Percentiles rank a stretch among this genome's conserved stretches.
phyloP scores from a whole-genome alignment of 306 rosid species.

The Oxytropis ochrocephala region DNA sequence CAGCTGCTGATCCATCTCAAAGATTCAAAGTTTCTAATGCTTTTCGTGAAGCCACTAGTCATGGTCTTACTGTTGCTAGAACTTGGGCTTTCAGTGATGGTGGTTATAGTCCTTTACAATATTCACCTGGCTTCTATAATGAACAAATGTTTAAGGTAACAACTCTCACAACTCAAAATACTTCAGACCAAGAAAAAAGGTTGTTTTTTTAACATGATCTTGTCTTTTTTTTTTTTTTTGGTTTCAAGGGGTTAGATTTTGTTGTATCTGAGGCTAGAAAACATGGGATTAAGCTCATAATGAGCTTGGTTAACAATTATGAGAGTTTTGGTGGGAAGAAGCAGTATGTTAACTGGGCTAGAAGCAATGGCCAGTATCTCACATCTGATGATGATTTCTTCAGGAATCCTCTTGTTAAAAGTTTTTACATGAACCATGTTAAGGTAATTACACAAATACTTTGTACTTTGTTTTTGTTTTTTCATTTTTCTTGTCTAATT shows the following conservation, averaged over 20 bases:
- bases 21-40: constrained; percentile 64
- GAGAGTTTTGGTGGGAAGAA: constrained; percentile 87
- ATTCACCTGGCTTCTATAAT: constrained; percentile 80
- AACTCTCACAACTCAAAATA: not conserved
- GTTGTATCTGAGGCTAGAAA: constrained; percentile 80
- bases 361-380: constrained; percentile 65
- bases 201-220: not conserved
- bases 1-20: constrained; percentile 80
- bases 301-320: constrained; percentile 90
- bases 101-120: constrained; percentile 75
- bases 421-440: constrained; percentile 78
- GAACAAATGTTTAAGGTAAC: constrained; percentile 67
- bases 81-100: constrained; percentile 98
- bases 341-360: constrained; percentile 96
- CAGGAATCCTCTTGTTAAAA: constrained; percentile 58
- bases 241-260: constrained; percentile 78
- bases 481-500: too few species aligned
- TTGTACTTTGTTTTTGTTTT: too few species aligned
- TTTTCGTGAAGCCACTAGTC: constrained; percentile 58
- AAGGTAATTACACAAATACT: too few species aligned
- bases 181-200: not conserved
- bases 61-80: constrained; percentile 84
- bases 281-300: constrained; percentile 70
- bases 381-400: constrained; percentile 90
- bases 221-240: constrained; percentile 11